Base-by-base conservation (phyloP, 1,284 basidiomycete genomes). In the Schizophyllum amplum region DNA sequence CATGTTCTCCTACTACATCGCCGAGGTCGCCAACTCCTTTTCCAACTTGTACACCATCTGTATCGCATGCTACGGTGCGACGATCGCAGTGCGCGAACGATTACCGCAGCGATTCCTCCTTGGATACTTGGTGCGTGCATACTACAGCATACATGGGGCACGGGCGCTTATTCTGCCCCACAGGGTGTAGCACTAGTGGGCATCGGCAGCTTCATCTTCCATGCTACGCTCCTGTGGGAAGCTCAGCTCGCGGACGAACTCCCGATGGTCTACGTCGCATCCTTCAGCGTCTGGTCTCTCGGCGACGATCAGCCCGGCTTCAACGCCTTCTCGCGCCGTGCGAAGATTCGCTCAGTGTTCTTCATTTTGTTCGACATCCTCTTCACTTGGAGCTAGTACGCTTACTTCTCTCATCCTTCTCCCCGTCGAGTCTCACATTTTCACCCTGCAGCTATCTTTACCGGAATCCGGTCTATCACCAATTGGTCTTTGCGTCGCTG, bases 191-290 rank as follows among this genome's bases (percentile, higher is more conserved):
- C 72, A 22, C 67, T 86, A 11, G 77, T 86, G 50, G 84, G 83
- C 23, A 58, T 85, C 6, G 85, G 85, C 17, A 84, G 82, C 64
- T 81, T 84, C 63, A 77, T 81, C 48, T 87, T 87, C 66, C 85
- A 87, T 61, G 84, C 83, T 1, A 86, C 84, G 0, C 70, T 87
- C n/a, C 71, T 79, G n/a, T 86, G 80, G 62, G 74, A 80, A 60
- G 83, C 84, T 0, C 84, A 87, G 62, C 78, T 87, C 47, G 82
- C 82, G 4, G 85, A 87, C 61, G 85, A 87, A 64, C 71, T 87
- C 2, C 85, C 84, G 1, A 87, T 87, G 84, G 79, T 86, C 54
- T 84, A 81, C 61, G 78, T 82, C 57, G 77, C 75, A 4, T 78
- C 77, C 48, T 78, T 80, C 69, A 74, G 75, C 60, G 65, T 78